Evolutionary conservation across 176 grass and related monocot species (phyloP), one percentile per base, ranked within the genome.

Genomic region (Panicum miliaceum): DNA sequence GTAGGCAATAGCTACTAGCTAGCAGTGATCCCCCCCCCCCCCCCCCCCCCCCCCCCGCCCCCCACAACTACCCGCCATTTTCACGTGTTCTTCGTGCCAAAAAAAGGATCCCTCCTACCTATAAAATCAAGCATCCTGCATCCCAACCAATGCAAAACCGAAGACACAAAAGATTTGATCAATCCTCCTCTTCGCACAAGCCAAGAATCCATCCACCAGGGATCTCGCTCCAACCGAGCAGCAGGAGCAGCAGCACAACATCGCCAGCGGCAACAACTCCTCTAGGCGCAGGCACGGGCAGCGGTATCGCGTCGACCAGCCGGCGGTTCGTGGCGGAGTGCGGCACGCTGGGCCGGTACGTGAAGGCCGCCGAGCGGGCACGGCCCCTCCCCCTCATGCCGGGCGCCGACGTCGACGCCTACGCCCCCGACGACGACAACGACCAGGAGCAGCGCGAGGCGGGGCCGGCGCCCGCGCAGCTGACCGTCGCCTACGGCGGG

Each of bases 331-430:
- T 70, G 18, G 63, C 88, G n/a, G 71, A 84, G 23, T 92, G 91
- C 82, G 85, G 64, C 26, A 76, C 80, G 7, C 81, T 89, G 9
- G 86, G 86, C 54, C 83, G 72, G 75, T 90, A 90, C 82, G 67
- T 88, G 36, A 94, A 60, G 85, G 91, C 86, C 46, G 81, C 86
- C 1, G 75, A 88, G 22, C 45, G 15, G 18, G n/a, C 2, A 22
- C 12, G 74, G 43, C 66, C 66, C 0, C 74, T 84, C 37, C 36
- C 57, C 1, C 81, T 89, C 59, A 84, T 89, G 68, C 87, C 75
- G 75, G 81, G 75, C 22, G 75, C 87, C 38, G 87, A 84, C 58
- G 68, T 88, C 16, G 73, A 11, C 45, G 22, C 50, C 50, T 13
- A 48, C 46, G 16, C 16, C 52, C 1, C 52, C 22, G 22, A 10